Percentiles rank a stretch among this genome's conserved stretches.
Evolutionary conservation across 2,329 filamentous ascomycete species (phyloP).

Genomic region (Hansfordia pulvinata): DNA sequence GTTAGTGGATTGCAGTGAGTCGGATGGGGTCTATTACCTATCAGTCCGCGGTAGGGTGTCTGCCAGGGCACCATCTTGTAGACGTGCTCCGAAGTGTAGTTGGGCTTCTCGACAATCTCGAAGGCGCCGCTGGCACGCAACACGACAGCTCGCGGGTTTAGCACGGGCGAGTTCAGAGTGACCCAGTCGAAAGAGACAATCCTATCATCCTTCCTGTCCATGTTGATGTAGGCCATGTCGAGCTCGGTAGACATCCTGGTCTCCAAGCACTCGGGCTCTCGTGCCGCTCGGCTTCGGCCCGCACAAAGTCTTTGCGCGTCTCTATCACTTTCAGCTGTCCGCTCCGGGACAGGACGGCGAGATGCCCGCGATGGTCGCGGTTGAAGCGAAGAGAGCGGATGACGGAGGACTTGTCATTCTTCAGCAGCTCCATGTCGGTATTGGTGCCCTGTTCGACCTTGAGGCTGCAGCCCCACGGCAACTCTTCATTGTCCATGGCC

Average conservation of each 20-base stretch:
- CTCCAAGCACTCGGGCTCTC: slow-evolving; percentile 42
- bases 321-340: slow-evolving; percentile 50
- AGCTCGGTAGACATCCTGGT: slow-evolving; percentile 47
- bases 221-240: slow-evolving; percentile 41
- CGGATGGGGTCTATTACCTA: slow-evolving; percentile 23
- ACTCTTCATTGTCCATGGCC: slow-evolving; percentile 44
- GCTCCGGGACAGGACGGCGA: slow-evolving; percentile 47
- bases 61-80: slow-evolving; percentile 50
- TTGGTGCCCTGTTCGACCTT: slow-evolving; percentile 43
- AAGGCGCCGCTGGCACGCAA: slow-evolving; percentile 46
- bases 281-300: slow-evolving; percentile 23
- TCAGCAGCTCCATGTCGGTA: slow-evolving; percentile 34
- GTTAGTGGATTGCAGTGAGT: too few species aligned
- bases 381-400: slow-evolving; percentile 51
- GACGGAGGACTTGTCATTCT: slow-evolving; percentile 44
- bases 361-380: slow-evolving; percentile 44
- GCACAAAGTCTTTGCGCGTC: slow-evolving; percentile 38
- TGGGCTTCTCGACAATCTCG: slow-evolving; percentile 48
- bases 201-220: slow-evolving; percentile 38
- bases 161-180: slow-evolving; percentile 38
- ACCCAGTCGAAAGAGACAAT: slow-evolving; percentile 59
- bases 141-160: slow-evolving; percentile 44
- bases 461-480: slow-evolving; percentile 50
- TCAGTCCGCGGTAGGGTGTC: slow-evolving; percentile 40
- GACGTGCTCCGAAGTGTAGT: slow-evolving; percentile 40